Base-by-base conservation (phyloP, 1,284 basidiomycete genomes). In the Moesziomyces antarcticus region DNA sequence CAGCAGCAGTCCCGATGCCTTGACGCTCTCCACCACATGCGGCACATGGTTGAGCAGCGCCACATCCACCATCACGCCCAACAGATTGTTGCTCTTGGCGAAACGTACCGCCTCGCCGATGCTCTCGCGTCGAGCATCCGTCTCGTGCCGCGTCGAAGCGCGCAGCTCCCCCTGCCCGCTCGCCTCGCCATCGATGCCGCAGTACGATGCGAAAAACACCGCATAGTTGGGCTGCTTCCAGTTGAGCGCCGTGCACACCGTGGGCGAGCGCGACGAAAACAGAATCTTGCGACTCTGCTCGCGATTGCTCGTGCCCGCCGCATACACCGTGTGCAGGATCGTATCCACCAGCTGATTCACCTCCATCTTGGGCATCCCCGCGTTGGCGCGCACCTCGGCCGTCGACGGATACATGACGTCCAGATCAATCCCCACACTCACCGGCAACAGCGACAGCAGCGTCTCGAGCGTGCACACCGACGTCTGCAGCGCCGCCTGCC, bases 171-270 rank as follows among this genome's bases (percentile, higher is more conserved):
- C 66, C 4, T 41, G 33, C 20, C 60, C 64, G 21, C 57, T 59
- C 1, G 73, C 66, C 3, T 16, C 40, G 8, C 85, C 82, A 40
- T 87, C 86, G 62, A 91, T 88, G 45, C 94, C 93, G 84, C 94
- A 97, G 80, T 90, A 90, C 13, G 92, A 92, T 9, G 91, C 91
- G 84, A 98, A 93, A 86, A 99, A 97, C 30, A 99, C 96, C 54
- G 97, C 85, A 92, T 93, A 97, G 85, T 99, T 99, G 18, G 97
- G 97, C 85, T 99, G 97, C 86, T 99, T 99, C 95, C 97, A 98
- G 84, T 99, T 98, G 58, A 99, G 85, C 18, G 92, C 90, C 3
- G 92, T 90, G 60, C 82, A 84, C 5, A 81, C 82, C 22, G 79
- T 82, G 7, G 82, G 81, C 25, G 73, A 77, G 6, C 75, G 42